These are phyloP conservation scores for Flaveria floridana DNA, from an alignment of 140 eudicot species.

Conservation along the genomic window DNA sequence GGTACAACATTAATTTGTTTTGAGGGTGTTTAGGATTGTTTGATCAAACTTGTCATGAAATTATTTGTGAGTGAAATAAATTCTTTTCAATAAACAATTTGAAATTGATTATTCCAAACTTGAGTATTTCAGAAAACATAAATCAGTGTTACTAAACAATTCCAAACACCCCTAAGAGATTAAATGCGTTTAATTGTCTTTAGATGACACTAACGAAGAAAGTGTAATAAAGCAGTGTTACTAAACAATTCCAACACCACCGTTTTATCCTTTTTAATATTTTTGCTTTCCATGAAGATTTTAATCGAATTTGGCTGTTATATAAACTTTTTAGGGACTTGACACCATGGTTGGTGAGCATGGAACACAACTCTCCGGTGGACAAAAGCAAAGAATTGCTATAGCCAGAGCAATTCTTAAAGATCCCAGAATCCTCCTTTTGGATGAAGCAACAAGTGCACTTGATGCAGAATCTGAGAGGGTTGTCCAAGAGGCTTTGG, in stretches of 20 bases:
- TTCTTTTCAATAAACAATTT: too few species aligned
- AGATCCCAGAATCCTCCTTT: conserved; percentile 76
- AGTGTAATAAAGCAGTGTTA: neutral
- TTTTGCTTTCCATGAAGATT: neutral
- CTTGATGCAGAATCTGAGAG: conserved; percentile 93
- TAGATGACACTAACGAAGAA: neutral
- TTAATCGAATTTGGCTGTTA: neutral
- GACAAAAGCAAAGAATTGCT: conserved; percentile 93
- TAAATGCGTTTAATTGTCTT: too few species aligned
- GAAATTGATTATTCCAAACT: too few species aligned
- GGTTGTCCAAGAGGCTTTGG: conserved; percentile 85
- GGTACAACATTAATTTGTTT: neutral
- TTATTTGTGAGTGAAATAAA: too few species aligned
- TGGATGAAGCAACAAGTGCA: conserved; percentile 94
- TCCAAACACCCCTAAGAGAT: too few species aligned
- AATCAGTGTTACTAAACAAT: too few species aligned
- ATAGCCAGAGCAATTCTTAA: conserved; percentile 84
- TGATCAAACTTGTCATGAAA: too few species aligned
- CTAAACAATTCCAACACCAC: neutral
- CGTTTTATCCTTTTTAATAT: neutral
- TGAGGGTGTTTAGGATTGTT: neutral
- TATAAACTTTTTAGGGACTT: conserved; percentile 47
- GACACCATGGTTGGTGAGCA: conserved; percentile 93
- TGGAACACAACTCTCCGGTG: conserved; percentile 94
- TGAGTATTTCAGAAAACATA: too few species aligned